phyloP scores from a whole-genome alignment of 129 eudicot genomes.

The Sambucus nigra region DNA sequence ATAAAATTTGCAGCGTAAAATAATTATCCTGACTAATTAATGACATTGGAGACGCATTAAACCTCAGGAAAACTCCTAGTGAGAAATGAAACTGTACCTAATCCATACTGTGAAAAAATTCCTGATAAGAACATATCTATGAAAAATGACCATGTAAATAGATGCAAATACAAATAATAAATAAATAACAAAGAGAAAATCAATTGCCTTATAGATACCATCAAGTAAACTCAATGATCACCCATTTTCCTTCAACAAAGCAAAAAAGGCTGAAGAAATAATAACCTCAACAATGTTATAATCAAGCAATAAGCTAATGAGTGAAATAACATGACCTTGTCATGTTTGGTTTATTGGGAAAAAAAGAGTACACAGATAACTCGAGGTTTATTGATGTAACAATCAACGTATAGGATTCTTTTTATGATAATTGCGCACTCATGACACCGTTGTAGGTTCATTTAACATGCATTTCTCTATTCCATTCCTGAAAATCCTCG shows the following conservation, averaged over 20 bases:
- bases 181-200: not conserved
- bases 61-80: slow-evolving; percentile 3
- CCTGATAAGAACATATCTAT: not conserved
- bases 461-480: too few relatives aligned
- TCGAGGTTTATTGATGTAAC: too few relatives aligned
- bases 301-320: not conserved
- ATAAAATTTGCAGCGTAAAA: slow-evolving; percentile 4
- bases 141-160: not conserved
- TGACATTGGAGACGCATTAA: not conserved
- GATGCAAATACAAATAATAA: not conserved
- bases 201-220: not conserved
- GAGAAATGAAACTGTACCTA: not conserved
- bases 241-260: not conserved
- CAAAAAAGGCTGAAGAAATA: not conserved
- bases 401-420: too few relatives aligned
- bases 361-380: too few relatives aligned
- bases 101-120: too few relatives aligned
- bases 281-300: not conserved
- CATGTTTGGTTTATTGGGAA: not conserved
- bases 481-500: too few relatives aligned
- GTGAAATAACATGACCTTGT: not conserved
- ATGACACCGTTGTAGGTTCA: too few relatives aligned
- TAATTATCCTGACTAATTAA: not conserved
- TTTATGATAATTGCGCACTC: too few relatives aligned
- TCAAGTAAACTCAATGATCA: not conserved